Evolutionary conservation across 805 yeast genomes (phyloP), one percentile per base, ranked within the genome.

Genomic region (Schwanniomyces yamadae): DNA sequence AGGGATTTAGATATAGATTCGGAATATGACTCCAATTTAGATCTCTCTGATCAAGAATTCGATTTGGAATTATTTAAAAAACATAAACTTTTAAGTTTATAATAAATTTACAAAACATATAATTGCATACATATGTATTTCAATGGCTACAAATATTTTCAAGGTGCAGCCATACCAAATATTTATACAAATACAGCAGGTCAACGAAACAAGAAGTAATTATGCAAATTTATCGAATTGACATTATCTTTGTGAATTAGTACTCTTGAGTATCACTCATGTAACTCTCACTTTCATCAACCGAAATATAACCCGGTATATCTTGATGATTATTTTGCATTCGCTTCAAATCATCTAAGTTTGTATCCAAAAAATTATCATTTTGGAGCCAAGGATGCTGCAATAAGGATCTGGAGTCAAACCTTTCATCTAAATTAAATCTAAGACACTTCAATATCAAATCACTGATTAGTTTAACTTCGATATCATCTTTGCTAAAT

Each of bases 361-460:
- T 44, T 18, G 35, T 25, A 9, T 35, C 36, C 18, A 32, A 24
- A 22, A 26, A 19, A 18, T 43, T 48, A 16, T 46, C 46, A 18
- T 45, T 46, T 3, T 39, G 36, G 3, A 78, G 55, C 79, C 80
- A 80, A 4, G 76, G 70, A 52, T 78, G 83, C 20, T 69, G 61
- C 31, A 72, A 58, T 55, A 78, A 63, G 6, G 76, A 66, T 24
- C 76, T 74, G 18, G 80, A 75, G 59, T 78, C 84, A 33, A 65
- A 70, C 35, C 85, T 62, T 9, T 66, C 66, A 28, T 55, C 55
- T 17, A 80, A 75, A 46, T 72, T 68, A 46, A 69, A 66, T 31
- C 59, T 62, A 31, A 80, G 61, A 65, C 82, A 75, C 37, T 74
- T 66, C 31, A 61, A 46, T 24, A 80, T 59, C 40, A 80, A 75